These are phyloP conservation scores for Physcomitrium patens DNA, from an alignment of 225 moss, liverwort and hornwort species.

Conservation along the genomic window DNA sequence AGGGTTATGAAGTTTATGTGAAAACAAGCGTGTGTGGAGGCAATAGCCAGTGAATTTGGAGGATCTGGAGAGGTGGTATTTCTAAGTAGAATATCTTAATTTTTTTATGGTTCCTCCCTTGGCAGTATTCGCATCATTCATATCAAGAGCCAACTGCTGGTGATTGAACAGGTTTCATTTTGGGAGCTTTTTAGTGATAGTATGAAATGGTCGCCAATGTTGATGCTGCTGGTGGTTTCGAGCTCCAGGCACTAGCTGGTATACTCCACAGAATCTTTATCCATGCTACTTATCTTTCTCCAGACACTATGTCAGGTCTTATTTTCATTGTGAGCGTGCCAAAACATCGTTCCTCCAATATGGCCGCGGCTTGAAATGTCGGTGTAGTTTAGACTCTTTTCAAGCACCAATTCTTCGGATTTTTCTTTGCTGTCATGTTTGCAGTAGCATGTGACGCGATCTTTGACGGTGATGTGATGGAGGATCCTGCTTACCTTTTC, in stretches of 20 bases:
- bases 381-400: neutral
- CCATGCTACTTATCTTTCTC: neutral
- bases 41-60: no score
- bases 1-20: no score
- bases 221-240: conserved; percentile 38
- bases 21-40: no score
- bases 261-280: neutral
- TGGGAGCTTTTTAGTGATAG: conserved; percentile 6
- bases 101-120: neutral
- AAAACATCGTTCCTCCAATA: neutral
- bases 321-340: neutral
- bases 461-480: neutral
- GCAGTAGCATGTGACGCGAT: neutral
- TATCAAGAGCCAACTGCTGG: neutral
- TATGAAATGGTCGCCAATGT: conserved; percentile 50
- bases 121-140: neutral
- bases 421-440: neutral
- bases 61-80: no score
- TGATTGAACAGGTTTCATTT: conserved; percentile 15
- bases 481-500: neutral
- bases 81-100: no score
- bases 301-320: neutral
- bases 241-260: conserved; percentile 52
- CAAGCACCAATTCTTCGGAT: neutral
- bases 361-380: neutral